A percentile compares a stretch with the other conserved stretches of the same genome.
Evolutionary conservation across 495 filamentous ascomycete genomes (phyloP).

Genomic region (Neurospora sp.): DNA sequence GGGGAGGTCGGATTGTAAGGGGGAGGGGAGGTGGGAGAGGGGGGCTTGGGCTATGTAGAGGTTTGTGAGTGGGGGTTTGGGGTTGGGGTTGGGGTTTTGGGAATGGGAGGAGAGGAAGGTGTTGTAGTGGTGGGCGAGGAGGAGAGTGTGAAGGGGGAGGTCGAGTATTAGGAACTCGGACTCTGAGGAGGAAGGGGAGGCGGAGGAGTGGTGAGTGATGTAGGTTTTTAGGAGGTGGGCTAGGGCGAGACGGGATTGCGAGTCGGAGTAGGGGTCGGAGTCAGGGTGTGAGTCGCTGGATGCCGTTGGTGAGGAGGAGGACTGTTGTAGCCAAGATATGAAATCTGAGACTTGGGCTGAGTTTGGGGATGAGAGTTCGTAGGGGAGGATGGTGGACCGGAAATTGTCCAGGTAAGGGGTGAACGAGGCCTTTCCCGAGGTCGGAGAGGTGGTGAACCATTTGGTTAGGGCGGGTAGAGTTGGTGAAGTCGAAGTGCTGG

Average conservation of each 20-base stretch:
- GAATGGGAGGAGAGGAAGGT: constrained; percentile 42
- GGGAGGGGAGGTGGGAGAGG: constrained; percentile 50
- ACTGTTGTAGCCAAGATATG: background rate
- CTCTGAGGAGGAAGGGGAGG: too few relatives aligned
- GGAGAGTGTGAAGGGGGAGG: too few relatives aligned
- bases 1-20: constrained; percentile 55
- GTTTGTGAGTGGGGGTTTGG: constrained; percentile 13
- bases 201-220: background rate
- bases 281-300: background rate
- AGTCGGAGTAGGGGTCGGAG: background rate
- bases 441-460: constrained; percentile 1
- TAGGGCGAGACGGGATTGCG: background rate
- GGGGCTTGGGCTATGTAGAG: constrained; percentile 82
- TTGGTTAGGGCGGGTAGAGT: constrained; percentile 1
- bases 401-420: background rate
- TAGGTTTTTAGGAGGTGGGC: background rate
- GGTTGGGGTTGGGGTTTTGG: background rate
- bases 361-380: constrained; percentile 1
- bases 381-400: background rate
- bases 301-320: background rate
- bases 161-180: too few relatives aligned
- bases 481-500: background rate
- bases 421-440: background rate
- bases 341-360: background rate
- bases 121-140: background rate